Evolutionary conservation across 345 rosid species (phyloP).

Genomic region (Jatropha curcas): DNA sequence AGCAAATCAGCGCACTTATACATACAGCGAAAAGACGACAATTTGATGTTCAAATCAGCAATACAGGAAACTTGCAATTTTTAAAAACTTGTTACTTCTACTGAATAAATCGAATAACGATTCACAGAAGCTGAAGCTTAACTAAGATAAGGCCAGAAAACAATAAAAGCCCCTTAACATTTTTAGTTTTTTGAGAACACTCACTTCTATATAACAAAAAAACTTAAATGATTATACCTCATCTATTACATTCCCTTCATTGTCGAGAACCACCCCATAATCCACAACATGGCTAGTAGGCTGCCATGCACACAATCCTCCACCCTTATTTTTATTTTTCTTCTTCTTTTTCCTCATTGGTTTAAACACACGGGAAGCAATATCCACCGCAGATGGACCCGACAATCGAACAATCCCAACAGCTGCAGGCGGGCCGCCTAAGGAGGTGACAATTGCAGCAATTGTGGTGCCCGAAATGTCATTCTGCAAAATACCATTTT

Average conservation of each 20-base stretch:
- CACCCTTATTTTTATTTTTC: constrained; percentile 14
- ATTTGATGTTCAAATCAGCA: background rate
- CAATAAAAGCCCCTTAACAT: background rate
- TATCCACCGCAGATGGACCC: constrained; percentile 66
- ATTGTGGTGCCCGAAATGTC: constrained; percentile 50
- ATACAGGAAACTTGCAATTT: background rate
- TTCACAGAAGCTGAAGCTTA: background rate
- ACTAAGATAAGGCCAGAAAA: background rate
- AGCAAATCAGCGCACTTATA: too few species aligned
- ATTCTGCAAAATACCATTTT: constrained; percentile 19
- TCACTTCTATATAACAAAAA: too few species aligned
- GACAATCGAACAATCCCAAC: constrained; percentile 80
- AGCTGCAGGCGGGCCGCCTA: constrained; percentile 82
- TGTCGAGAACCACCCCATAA: constrained; percentile 75
- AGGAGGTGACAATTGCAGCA: constrained; percentile 77
- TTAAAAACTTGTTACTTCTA: too few species aligned
- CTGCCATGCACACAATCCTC: constrained; percentile 44
- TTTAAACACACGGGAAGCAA: constrained; percentile 61
- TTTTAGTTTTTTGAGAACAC: background rate
- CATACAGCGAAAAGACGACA: background rate
- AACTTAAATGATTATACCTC: constrained; percentile 50
- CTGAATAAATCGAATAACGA: too few species aligned
- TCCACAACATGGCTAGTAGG: constrained; percentile 85
- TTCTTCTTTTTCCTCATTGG: constrained; percentile 47
- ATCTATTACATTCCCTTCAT: constrained; percentile 57